Percentiles rank a stretch among this genome's conserved stretches.
phyloP scores from a whole-genome alignment of 2,329 filamentous ascomycete species.

The Pestalotiopsis sp. region DNA sequence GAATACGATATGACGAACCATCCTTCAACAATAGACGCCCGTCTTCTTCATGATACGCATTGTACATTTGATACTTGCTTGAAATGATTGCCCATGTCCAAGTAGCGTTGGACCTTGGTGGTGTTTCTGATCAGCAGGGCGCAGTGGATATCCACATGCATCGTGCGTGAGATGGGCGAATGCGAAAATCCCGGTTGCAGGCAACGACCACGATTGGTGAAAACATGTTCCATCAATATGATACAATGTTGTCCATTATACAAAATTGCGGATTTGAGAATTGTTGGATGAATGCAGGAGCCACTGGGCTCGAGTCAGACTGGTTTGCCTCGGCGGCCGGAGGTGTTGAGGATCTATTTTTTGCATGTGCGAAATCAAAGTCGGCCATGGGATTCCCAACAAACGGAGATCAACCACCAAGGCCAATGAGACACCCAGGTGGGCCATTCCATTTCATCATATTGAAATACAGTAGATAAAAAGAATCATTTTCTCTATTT shows the following conservation, averaged over 20 bases:
- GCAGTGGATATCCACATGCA: no score
- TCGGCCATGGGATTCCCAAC: constrained; percentile 8
- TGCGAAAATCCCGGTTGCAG: no score
- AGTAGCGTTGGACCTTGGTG: not conserved
- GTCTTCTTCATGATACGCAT: not conserved
- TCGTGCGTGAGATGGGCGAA: no score
- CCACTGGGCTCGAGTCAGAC: not conserved
- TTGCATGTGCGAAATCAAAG: constrained; percentile 5
- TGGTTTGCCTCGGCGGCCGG: constrained; percentile 2
- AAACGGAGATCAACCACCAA: not conserved
- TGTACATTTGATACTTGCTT: not conserved
- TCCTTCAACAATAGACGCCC: not conserved
- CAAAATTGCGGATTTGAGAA: not conserved
- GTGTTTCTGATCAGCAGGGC: no score
- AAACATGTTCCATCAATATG: no score
- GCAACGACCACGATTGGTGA: no score
- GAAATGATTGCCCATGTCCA: not conserved
- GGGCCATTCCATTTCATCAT: not conserved
- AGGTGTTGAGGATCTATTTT: constrained; percentile 7
- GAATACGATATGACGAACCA: constrained; percentile 7
- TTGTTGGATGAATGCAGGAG: not conserved
- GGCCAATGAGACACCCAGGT: not conserved
- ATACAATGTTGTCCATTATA: not conserved
- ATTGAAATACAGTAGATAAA: not conserved
- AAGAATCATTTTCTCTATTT: not conserved